Percentiles rank a stretch among this genome's conserved stretches.
These are phyloP conservation scores for Hypoxylon sp. DNA, from an alignment of 2,329 filamentous ascomycete species.

Conservation along the genomic window DNA sequence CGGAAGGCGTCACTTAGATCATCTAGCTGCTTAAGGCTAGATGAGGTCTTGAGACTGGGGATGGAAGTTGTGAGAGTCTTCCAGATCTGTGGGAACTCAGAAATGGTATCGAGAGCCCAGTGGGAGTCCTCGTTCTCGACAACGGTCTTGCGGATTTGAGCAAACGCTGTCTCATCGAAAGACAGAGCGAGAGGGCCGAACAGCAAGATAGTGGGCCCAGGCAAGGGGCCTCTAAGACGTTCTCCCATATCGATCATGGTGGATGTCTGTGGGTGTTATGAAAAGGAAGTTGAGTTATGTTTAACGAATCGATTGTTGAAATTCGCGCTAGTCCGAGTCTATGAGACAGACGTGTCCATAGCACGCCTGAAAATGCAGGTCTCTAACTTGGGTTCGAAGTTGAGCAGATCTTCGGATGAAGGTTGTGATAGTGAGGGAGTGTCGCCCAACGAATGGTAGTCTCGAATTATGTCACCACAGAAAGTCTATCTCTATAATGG, in stretches of 20 bases:
- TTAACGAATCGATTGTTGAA: constrained; percentile 40
- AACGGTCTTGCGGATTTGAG: constrained; percentile 35
- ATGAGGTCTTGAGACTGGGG: constrained; percentile 28
- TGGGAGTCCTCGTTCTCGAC: constrained; percentile 28
- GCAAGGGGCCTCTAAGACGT: constrained; percentile 22
- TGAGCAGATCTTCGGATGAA: constrained; percentile 17
- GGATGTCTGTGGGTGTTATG: constrained; percentile 12
- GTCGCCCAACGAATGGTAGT: constrained; percentile 8
- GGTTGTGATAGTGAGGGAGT: constrained; percentile 21
- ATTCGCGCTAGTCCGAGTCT: constrained; percentile 19
- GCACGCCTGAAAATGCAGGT: constrained; percentile 16
- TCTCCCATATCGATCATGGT: constrained; percentile 37
- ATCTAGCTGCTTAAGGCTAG: constrained; percentile 32
- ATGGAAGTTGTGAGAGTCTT: constrained; percentile 29
- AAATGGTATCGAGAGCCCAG: constrained; percentile 36
- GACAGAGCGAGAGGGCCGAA: constrained; percentile 41
- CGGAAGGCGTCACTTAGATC: constrained; percentile 34
- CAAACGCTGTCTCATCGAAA: constrained; percentile 32
- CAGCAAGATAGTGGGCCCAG: constrained; percentile 33
- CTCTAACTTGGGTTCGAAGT: constrained; percentile 16
- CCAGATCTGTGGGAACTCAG: constrained; percentile 39
- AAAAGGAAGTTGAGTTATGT: constrained; percentile 31
- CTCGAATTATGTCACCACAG: constrained; percentile 18
- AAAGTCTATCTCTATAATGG: constrained; percentile 22
- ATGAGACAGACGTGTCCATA: constrained; percentile 30